phyloP scores from a whole-genome alignment of 495 filamentous ascomycete species.

The Lasiosphaeris hirsuta region DNA sequence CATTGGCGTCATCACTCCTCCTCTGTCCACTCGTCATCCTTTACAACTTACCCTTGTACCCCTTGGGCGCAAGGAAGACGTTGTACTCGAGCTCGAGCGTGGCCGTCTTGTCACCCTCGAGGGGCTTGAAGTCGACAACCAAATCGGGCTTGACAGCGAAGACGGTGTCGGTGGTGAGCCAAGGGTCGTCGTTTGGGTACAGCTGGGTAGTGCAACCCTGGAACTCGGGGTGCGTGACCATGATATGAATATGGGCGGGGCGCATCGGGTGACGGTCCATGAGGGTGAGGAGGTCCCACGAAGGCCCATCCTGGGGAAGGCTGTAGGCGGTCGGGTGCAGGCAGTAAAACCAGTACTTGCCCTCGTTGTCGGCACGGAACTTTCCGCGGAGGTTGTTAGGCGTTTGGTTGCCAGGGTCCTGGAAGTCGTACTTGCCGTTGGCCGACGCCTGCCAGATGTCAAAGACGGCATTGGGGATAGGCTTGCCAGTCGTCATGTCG shows the following conservation, averaged over 20 bases:
- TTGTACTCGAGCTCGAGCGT: conserved; percentile 67
- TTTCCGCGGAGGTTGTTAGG: conserved; percentile 84
- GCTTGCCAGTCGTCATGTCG: conserved; percentile 69
- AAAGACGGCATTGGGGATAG: conserved; percentile 67
- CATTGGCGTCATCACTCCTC: background rate
- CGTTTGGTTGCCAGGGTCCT: conserved; percentile 70
- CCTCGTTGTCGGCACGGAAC: conserved; percentile 72
- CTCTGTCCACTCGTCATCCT: background rate
- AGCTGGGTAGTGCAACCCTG: conserved; percentile 74
- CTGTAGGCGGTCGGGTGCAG: conserved; percentile 78
- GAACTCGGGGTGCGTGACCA: conserved; percentile 55
- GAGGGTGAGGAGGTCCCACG: conserved; percentile 61
- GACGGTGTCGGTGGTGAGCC: conserved; percentile 67
- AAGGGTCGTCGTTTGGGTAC: conserved; percentile 67
- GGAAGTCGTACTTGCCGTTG: conserved; percentile 89
- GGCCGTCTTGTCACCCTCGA: conserved; percentile 60
- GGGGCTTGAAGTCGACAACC: conserved; percentile 66
- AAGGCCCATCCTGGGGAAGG: conserved; percentile 70
- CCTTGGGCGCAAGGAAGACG: conserved; percentile 52
- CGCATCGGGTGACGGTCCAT: conserved; percentile 82
- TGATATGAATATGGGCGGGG: conserved; percentile 82
- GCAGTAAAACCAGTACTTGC: conserved; percentile 78
- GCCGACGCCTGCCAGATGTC: conserved; percentile 85
- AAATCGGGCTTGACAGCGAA: conserved; percentile 80
- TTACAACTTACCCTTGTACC: conserved; percentile 46